A percentile compares a stretch with the other conserved stretches of the same genome.
Conservation (phyloP, 2,329 filamentous ascomycete genomes). For the Lachnellula subtilissima region DNA sequence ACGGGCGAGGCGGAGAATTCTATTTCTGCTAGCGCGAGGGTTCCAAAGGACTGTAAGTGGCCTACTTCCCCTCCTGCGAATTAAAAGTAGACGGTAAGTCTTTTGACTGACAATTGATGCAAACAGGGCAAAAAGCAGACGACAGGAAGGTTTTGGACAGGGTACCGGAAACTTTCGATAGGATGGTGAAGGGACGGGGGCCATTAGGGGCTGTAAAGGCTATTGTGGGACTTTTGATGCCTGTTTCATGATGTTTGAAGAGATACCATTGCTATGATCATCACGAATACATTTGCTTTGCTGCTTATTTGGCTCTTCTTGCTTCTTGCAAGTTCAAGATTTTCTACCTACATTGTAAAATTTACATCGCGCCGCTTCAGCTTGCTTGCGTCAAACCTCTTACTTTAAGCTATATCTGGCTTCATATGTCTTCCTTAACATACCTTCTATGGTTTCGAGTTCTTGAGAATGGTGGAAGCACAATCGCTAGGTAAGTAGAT, state of each 20-base stretch:
- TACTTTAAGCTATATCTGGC: no score
- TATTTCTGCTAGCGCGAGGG: conserved; percentile 48
- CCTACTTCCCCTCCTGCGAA: neutral
- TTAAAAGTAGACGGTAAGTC: neutral
- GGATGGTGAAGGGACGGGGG: conserved; percentile 50
- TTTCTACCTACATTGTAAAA: no score
- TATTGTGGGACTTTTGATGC: conserved; percentile 52
- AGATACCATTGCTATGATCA: neutral
- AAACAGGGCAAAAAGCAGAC: conserved; percentile 56
- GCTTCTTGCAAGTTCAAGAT: no score
- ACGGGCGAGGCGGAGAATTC: conserved; percentile 63
- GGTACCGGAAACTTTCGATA: conserved; percentile 56
- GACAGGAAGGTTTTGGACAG: conserved; percentile 49
- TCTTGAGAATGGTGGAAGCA: no score
- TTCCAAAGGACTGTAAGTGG: conserved; percentile 60
- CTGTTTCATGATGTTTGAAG: conserved; percentile 5
- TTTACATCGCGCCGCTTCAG: no score
- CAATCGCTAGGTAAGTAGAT: no score
- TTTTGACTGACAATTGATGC: neutral
- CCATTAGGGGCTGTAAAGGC: conserved; percentile 55
- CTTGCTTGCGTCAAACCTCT: no score
- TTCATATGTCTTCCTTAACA: no score
- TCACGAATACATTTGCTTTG: neutral
- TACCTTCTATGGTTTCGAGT: no score
- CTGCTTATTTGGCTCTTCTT: neutral